Conservation (phyloP, 148 eudicot genomes). For the Suaeda aralocaspica region DNA sequence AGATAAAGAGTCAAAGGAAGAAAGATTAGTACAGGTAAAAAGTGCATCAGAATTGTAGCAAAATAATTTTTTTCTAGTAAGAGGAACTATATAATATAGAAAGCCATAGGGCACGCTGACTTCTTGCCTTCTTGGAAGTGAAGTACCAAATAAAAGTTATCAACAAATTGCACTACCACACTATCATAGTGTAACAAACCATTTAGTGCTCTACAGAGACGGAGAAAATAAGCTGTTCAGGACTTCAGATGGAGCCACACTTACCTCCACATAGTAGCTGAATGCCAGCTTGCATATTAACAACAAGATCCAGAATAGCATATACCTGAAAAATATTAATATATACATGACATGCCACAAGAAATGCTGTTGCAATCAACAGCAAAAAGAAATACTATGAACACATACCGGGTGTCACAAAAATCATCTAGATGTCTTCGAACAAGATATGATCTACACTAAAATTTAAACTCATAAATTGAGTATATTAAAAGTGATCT, state of each 20-base stretch:
- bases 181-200: background rate
- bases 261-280: slow-evolving; percentile 98
- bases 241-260: slow-evolving; percentile 1
- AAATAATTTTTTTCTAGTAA: too few relatives aligned
- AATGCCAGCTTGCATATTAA: slow-evolving; percentile 88
- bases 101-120: background rate
- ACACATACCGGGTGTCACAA: background rate
- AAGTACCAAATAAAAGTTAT: background rate
- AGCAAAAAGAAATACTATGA: background rate
- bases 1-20: background rate
- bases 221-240: background rate
- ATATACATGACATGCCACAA: slow-evolving; percentile 3
- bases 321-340: slow-evolving; percentile 50
- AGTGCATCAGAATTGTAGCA: background rate
- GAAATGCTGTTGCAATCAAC: background rate
- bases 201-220: background rate
- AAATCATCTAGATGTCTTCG: background rate
- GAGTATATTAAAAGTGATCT: slow-evolving; percentile 26
- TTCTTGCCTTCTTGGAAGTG: background rate
- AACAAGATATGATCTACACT: slow-evolving; percentile 5
- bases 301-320: slow-evolving; percentile 86
- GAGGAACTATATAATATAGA: background rate
- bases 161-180: too few relatives aligned
- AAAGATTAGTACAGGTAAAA: background rate
- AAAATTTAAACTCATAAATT: slow-evolving; percentile 13